Conservation (phyloP, 148 eudicot species). For the Fallopia convolvulus region DNA sequence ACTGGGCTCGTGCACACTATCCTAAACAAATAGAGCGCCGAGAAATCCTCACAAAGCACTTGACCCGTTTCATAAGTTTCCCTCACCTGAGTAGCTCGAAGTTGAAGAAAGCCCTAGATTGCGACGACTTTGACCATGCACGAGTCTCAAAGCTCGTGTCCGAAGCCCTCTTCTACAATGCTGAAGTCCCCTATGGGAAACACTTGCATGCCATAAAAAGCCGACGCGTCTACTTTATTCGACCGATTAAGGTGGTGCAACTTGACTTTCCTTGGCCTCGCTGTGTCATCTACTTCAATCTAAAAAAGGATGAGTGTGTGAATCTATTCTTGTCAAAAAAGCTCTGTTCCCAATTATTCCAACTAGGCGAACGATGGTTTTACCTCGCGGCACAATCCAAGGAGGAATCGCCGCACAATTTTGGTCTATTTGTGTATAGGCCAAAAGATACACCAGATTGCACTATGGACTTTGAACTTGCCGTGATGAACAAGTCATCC, state of each 20-base stretch:
- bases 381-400: not conserved
- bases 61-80: slow-evolving; percentile 60
- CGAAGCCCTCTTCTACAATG: slow-evolving; percentile 79
- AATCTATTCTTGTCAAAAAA: slow-evolving; percentile 52
- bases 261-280: slow-evolving; percentile 70
- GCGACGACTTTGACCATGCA: slow-evolving; percentile 69
- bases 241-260: slow-evolving; percentile 71
- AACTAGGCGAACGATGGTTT: too few species aligned
- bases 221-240: slow-evolving; percentile 61
- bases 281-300: slow-evolving; percentile 71
- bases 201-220: slow-evolving; percentile 27
- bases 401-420: slow-evolving; percentile 53
- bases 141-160: slow-evolving; percentile 64
- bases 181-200: slow-evolving; percentile 76
- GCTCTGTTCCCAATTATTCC: too few species aligned
- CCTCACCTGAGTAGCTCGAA: slow-evolving; percentile 75
- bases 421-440: slow-evolving; percentile 66
- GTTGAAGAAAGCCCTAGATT: slow-evolving; percentile 54
- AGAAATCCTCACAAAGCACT: slow-evolving; percentile 56
- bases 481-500: slow-evolving; percentile 61
- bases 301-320: slow-evolving; percentile 62
- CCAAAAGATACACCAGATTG: slow-evolving; percentile 75
- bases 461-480: slow-evolving; percentile 73
- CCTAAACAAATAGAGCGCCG: slow-evolving; percentile 65
- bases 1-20: slow-evolving; percentile 60